phyloP scores from a whole-genome alignment of 2,329 filamentous ascomycete species.

The Alternaria triticina region DNA sequence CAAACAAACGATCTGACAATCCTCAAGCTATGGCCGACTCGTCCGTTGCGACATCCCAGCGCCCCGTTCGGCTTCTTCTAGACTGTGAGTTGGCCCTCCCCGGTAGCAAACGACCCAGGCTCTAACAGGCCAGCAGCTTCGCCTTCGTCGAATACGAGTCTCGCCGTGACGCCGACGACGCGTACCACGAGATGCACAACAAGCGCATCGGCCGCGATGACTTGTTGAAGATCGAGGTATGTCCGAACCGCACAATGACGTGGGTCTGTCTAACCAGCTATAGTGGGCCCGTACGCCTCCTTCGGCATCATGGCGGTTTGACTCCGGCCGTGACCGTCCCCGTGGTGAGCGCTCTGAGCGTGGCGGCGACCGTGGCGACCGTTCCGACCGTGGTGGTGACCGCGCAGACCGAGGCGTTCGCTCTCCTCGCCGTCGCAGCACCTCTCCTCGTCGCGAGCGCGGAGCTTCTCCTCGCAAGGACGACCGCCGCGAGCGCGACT shows the following conservation, averaged over 20 bases:
- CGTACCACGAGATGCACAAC: conserved; percentile 99
- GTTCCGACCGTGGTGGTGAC: conserved; percentile 66
- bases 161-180: conserved; percentile 96
- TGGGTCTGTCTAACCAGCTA: conserved; percentile 23
- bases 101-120: conserved; percentile 1
- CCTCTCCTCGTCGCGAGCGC: conserved; percentile 62
- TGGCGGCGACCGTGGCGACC: conserved; percentile 64
- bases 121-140: conserved; percentile 69
- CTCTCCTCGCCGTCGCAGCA: conserved; percentile 57
- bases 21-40: conserved; percentile 86
- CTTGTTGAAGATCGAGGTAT: conserved; percentile 95
- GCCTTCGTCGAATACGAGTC: conserved; percentile 99
- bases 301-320: conserved; percentile 97
- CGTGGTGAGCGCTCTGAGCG: conserved; percentile 64
- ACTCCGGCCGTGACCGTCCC: conserved; percentile 67
- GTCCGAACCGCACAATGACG: conserved; percentile 1
- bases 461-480: conserved; percentile 84
- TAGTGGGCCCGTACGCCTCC: conserved; percentile 98
- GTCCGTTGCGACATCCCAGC: conserved; percentile 98
- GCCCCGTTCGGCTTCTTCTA: conserved; percentile 88
- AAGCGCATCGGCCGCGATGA: conserved; percentile 97
- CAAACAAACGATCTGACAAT: conserved; percentile 54
- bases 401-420: conserved; percentile 75
- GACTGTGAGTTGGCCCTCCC: conserved; percentile 75
- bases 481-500: conserved; percentile 66